Percentiles rank a stretch among this genome's conserved stretches.
Evolutionary conservation across 2,329 filamentous ascomycete species (phyloP).

Genomic region (Aspergillus oerlinghausenensis): DNA sequence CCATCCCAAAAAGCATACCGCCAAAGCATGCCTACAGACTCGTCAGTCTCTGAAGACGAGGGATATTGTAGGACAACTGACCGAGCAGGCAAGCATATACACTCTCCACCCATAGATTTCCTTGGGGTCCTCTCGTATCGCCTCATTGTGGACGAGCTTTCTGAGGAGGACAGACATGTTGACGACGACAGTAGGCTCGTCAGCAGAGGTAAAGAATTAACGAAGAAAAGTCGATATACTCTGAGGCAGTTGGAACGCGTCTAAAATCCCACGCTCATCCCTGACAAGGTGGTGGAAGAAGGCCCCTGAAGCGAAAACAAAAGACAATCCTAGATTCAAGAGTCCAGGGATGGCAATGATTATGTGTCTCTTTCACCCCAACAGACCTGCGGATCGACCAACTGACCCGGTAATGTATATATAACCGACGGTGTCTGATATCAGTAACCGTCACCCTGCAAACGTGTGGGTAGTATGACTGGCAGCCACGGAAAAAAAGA

Average conservation of each 20-base stretch:
- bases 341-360: not conserved
- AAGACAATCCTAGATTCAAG: not conserved
- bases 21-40: conserved; percentile 56
- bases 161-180: conserved; percentile 47
- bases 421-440: not conserved
- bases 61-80: conserved; percentile 20
- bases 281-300: not conserved
- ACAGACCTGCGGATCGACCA: not conserved
- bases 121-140: conserved; percentile 63
- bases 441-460: not conserved
- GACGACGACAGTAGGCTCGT: conserved; percentile 4
- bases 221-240: not conserved
- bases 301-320: not conserved
- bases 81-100: conserved; percentile 58
- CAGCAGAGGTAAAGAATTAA: not conserved
- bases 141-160: conserved; percentile 62
- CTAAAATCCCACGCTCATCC: not conserved
- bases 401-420: not conserved
- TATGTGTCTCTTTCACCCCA: not conserved
- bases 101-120: conserved; percentile 69
- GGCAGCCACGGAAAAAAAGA: conserved; percentile 1
- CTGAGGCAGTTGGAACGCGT: not conserved
- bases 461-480: not conserved
- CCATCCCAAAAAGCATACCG: conserved; percentile 63
- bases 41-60: conserved; percentile 2